These are phyloP conservation scores for Didymellaceae sp. DNA, from an alignment of 2,329 filamentous ascomycete species.

Conservation along the genomic window DNA sequence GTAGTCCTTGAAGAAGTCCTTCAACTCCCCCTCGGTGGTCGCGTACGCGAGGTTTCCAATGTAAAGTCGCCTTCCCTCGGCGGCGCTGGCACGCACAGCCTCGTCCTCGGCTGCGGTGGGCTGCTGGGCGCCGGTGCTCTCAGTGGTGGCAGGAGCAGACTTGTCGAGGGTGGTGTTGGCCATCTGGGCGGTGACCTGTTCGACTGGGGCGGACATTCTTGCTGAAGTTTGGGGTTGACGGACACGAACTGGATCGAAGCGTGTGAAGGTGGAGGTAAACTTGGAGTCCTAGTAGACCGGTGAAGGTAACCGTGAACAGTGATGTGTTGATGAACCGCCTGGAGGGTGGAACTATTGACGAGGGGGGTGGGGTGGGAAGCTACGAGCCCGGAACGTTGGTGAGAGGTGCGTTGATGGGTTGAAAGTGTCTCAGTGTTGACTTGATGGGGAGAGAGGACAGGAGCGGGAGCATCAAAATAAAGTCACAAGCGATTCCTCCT, in stretches of 20 bases:
- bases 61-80: constrained; percentile 98
- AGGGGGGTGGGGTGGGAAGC: constrained; percentile 61
- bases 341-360: constrained; percentile 58
- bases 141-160: constrained; percentile 48
- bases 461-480: constrained; percentile 41
- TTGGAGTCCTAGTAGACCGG: constrained; percentile 52
- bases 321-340: constrained; percentile 52
- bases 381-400: constrained; percentile 52
- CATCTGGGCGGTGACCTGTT: constrained; percentile 76
- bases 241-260: constrained; percentile 57
- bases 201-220: constrained; percentile 86
- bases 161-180: constrained; percentile 70
- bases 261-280: constrained; percentile 50
- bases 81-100: constrained; percentile 93
- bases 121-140: constrained; percentile 62
- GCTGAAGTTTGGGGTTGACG: constrained; percentile 60
- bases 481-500: constrained; percentile 24
- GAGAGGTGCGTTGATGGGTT: constrained; percentile 41
- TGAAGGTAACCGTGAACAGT: constrained; percentile 50
- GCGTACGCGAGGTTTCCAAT: constrained; percentile 99
- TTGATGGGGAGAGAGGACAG: constrained; percentile 38
- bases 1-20: constrained; percentile 99
- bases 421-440: constrained; percentile 42
- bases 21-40: constrained; percentile 99
- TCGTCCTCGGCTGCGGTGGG: constrained; percentile 80